Conservation (phyloP, 2,329 filamentous ascomycete genomes). For the Eutypa lata region DNA sequence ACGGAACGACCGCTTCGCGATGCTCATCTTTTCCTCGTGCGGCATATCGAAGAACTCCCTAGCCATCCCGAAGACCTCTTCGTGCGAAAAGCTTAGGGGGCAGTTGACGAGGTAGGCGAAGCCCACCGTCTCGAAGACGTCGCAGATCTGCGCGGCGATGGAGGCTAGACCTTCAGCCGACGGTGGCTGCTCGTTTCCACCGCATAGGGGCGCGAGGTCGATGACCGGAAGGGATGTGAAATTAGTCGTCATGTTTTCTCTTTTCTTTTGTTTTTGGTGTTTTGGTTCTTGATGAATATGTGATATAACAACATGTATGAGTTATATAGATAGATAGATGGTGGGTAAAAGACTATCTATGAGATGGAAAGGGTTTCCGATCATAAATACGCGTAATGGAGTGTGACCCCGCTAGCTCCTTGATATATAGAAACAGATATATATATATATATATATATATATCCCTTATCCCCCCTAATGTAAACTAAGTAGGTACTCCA, state of each 20-base stretch:
- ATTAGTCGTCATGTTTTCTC: constrained; percentile 32
- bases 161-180: constrained; percentile 21
- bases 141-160: constrained; percentile 35
- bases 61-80: constrained; percentile 38
- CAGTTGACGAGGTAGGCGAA: constrained; percentile 43
- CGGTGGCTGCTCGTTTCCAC: constrained; percentile 9
- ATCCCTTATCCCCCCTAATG: neutral
- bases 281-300: no score
- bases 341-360: no score
- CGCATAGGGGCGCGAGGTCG: constrained; percentile 33
- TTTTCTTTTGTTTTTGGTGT: neutral
- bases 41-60: constrained; percentile 36
- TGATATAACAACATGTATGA: neutral
- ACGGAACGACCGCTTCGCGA: constrained; percentile 40
- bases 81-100: constrained; percentile 38
- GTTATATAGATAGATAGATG: neutral
- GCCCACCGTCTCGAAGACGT: constrained; percentile 41
- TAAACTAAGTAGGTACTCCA: neutral
- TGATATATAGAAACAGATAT: no score
- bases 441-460: neutral
- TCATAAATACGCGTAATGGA: no score
- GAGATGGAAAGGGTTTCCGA: no score
- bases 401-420: no score
- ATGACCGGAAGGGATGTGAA: constrained; percentile 41
- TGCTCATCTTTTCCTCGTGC: constrained; percentile 32